A percentile compares a stretch with the other conserved stretches of the same genome.
phyloP scores from a whole-genome alignment of 2,329 filamentous ascomycete genomes.

The Alternaria metachromatica region DNA sequence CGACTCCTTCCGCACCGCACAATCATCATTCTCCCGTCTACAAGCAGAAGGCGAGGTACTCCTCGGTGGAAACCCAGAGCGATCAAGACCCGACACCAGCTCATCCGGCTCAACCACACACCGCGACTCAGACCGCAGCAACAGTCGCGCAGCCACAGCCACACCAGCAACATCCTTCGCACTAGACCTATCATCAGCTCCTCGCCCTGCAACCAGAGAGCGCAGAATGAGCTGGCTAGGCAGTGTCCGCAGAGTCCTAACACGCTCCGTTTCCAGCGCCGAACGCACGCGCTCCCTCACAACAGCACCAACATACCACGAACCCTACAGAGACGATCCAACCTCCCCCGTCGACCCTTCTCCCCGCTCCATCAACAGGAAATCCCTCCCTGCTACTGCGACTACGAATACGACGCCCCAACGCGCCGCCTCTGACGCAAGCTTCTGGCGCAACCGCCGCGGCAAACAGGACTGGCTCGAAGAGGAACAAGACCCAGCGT shows the following conservation, averaged over 20 bases:
- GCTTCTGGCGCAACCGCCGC: constrained; percentile 50
- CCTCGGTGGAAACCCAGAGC: constrained; percentile 53
- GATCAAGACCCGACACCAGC: constrained; percentile 38
- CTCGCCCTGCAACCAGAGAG: constrained; percentile 25
- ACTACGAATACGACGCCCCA: constrained; percentile 36
- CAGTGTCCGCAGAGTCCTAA: constrained; percentile 45
- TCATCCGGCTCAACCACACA: constrained; percentile 35
- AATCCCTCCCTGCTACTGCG: constrained; percentile 28
- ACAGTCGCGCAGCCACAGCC: constrained; percentile 31
- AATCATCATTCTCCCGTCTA: constrained; percentile 56
- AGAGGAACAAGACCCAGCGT: constrained; percentile 39
- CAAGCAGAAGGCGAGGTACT: constrained; percentile 61
- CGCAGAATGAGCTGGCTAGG: constrained; percentile 48
- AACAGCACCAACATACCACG: constrained; percentile 28
- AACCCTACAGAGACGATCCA: constrained; percentile 41
- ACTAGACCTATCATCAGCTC: constrained; percentile 20
- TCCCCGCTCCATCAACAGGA: constrained; percentile 13
- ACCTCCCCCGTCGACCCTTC: constrained; percentile 13
- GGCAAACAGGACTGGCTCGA: constrained; percentile 53
- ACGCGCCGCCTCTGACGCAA: constrained; percentile 54
- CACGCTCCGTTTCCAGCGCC: constrained; percentile 33
- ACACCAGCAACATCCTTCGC: constrained; percentile 36
- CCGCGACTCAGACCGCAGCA: constrained; percentile 31
- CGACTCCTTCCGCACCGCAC: constrained; percentile 60
- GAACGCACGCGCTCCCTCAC: constrained; percentile 40